Base-by-base conservation (phyloP, 108 stramenopile genomes). In the Nitzschia sp. region DNA sequence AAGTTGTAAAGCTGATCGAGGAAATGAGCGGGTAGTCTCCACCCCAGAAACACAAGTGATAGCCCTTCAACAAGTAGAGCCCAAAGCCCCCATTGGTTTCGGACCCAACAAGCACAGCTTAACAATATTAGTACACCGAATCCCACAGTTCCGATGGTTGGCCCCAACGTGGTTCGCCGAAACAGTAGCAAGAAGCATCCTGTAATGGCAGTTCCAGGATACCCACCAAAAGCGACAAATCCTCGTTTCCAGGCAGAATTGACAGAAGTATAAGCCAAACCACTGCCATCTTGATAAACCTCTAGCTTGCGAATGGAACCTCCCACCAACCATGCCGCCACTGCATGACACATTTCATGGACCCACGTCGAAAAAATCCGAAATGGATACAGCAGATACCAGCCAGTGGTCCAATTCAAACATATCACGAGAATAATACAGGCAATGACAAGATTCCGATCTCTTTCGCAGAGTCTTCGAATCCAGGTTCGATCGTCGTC, bases 321-420 rank as follows among this genome's bases (percentile, higher is more conserved):
- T 41, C 82, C 82, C 0, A 60, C 53, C 12, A 83, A 66, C 25
- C 73, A 40, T 20, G 79, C 82, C 10, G 82, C 83, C 37, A 84
- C 25, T 0, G 79, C 86, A 53, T 87, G 86, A 39, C 71, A 84
- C 43, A 81, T 59, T 67, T 87, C 86, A 67, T 87, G 86, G 26
- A 87, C 73, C 86, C 86, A 87, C 5, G 86, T 87, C 0, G 81
- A 80, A 60, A 78, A 87, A 0, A 87, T 54, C 54, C 53, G 65
- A 53, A 87, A 87, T 9, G 86, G 86, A 67, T 87, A 87, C 6
- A 87, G 53, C 3, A 80, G 40, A 41, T 77, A 82, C 54, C 57
- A 24, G 12, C 70, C 69, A 9, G 57, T 59, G 0, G 77, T 67
- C 34, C 70, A 55, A 63, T 87, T 87, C 41, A 87, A 65, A 25